These are phyloP conservation scores for Hygrophorus pudorinus DNA, from an alignment of 768 basidiomycete genomes.

Conservation along the genomic window DNA sequence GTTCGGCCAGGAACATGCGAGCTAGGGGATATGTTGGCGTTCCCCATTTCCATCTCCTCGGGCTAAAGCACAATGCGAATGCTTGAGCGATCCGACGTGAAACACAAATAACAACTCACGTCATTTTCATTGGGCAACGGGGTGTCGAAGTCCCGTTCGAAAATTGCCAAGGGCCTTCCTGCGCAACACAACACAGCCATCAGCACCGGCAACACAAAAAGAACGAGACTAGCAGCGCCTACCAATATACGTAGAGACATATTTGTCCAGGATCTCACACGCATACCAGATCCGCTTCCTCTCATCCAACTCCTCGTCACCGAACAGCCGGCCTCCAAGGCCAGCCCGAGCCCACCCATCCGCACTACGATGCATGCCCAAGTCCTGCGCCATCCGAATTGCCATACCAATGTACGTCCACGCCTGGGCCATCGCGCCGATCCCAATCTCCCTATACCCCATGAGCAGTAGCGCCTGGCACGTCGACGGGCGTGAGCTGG, in stretches of 20 bases:
- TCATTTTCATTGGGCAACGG: constrained; percentile 51
- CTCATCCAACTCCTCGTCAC: constrained; percentile 52
- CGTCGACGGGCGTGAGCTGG: constrained; percentile 62
- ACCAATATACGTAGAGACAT: constrained; percentile 73
- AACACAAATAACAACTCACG: constrained; percentile 22
- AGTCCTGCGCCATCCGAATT: constrained; percentile 85
- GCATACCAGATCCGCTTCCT: constrained; percentile 70
- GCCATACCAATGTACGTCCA: constrained; percentile 87
- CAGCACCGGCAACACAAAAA: constrained; percentile 3
- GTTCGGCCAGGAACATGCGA: constrained; percentile 34
- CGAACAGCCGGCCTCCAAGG: constrained; percentile 49
- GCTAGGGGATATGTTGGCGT: constrained; percentile 18
- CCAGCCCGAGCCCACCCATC: constrained; percentile 65
- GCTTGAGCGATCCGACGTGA: constrained; percentile 1
- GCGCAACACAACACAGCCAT: background rate
- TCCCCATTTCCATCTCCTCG: constrained; percentile 58
- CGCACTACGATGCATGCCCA: constrained; percentile 74
- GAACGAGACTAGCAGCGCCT: too few species aligned
- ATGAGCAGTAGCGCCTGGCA: constrained; percentile 74
- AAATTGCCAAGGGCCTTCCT: constrained; percentile 68
- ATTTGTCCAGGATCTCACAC: constrained; percentile 72
- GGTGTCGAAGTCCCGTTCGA: constrained; percentile 71
- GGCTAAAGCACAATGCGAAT: constrained; percentile 23
- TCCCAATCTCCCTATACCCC: constrained; percentile 79
- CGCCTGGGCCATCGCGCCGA: constrained; percentile 81